Percentiles rank a stretch among this genome's conserved stretches.
These are phyloP conservation scores for Cupressus sempervirens DNA, from an alignment of 75 land plant species.

Conservation along the genomic window DNA sequence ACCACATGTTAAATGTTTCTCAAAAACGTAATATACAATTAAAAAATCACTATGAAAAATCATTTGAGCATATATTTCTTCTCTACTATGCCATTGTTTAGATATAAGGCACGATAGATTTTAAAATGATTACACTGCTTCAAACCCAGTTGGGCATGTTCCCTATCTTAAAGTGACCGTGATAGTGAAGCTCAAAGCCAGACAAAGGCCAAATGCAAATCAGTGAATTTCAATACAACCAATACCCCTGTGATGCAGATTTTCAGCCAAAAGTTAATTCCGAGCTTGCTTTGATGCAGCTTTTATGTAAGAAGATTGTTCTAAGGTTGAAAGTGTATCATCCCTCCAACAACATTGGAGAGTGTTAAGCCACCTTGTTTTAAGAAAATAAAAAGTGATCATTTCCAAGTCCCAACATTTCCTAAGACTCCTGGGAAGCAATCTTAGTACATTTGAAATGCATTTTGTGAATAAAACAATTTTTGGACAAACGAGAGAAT, in stretches of 20 bases:
- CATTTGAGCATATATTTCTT: background rate
- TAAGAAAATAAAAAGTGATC: too few species aligned
- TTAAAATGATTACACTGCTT: background rate
- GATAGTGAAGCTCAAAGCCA: background rate
- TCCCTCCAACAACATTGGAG: background rate
- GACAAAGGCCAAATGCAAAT: background rate
- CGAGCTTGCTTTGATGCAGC: background rate
- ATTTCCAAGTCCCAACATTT: too few species aligned
- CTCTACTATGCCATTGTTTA: background rate
- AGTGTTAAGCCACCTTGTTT: too few species aligned
- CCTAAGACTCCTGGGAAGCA: too few species aligned
- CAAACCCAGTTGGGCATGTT: background rate
- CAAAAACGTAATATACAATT: background rate
- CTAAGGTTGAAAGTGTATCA: background rate
- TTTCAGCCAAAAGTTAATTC: background rate
- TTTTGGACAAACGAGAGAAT: background rate
- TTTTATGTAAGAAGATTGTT: background rate
- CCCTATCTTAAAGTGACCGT: background rate
- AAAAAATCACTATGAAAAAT: background rate
- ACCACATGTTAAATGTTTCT: background rate
- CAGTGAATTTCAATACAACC: background rate
- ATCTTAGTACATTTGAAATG: too few species aligned
- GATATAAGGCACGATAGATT: background rate
- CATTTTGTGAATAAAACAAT: background rate
- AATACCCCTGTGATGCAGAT: background rate